Evolutionary conservation across 345 rosid species (phyloP).

Genomic region (Abelmoschus esculentus): DNA sequence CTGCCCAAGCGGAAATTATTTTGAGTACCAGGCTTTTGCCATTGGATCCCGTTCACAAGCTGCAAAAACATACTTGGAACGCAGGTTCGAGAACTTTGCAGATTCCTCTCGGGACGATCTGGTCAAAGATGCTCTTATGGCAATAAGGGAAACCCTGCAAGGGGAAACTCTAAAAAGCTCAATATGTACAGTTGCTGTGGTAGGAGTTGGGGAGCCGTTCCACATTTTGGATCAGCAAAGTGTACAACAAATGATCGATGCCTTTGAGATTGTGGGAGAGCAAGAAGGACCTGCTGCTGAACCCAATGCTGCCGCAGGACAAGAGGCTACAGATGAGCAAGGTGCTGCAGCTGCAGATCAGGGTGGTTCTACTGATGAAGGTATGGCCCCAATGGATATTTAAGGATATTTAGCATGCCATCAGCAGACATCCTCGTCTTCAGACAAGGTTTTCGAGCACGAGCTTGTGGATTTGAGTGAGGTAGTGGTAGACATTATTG

Average conservation of each 20-base stretch:
- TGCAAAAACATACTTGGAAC: constrained; percentile 94
- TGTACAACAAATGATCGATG: constrained; percentile 72
- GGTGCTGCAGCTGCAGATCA: constrained; percentile 17
- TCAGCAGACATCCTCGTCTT: constrained; percentile 3
- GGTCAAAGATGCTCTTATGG: constrained; percentile 81
- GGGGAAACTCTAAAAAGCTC: constrained; percentile 88
- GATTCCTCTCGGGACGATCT: constrained; percentile 78
- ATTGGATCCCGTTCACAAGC: constrained; percentile 99
- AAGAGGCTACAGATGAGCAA: constrained; percentile 16
- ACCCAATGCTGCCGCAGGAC: constrained; percentile 38
- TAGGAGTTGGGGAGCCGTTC: constrained; percentile 80
- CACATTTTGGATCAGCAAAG: constrained; percentile 76
- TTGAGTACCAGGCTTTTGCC: constrained; percentile 95
- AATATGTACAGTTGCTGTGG: constrained; percentile 76
- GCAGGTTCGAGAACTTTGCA: constrained; percentile 61
- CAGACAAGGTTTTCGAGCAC: constrained; percentile 15
- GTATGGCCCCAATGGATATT: constrained; percentile 81
- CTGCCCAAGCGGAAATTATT: constrained; percentile 98
- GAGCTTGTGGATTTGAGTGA: constrained; percentile 15
- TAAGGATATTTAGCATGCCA: constrained; percentile 28
- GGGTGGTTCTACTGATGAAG: constrained; percentile 36
- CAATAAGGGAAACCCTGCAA: constrained; percentile 89
- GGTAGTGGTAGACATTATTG: constrained; percentile 17
- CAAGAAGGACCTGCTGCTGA: constrained; percentile 51
- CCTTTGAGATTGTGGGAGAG: constrained; percentile 62